These are phyloP conservation scores for Ramalina intermedia DNA, from an alignment of 495 filamentous ascomycete genomes.

Conservation along the genomic window DNA sequence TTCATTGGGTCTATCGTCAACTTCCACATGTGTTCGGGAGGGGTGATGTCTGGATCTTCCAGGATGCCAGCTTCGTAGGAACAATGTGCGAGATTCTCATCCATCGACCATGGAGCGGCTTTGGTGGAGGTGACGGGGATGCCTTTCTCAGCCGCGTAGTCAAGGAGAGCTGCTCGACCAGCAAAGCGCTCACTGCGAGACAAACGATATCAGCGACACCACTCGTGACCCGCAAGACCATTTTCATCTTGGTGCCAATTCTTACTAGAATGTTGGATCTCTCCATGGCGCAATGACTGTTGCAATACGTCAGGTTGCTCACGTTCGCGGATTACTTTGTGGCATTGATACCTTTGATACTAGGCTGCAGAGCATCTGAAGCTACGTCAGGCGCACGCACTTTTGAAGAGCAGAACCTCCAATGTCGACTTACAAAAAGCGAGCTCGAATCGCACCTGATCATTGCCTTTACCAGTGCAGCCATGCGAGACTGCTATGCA, in stretches of 20 bases:
- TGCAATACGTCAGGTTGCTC: constrained; percentile 23
- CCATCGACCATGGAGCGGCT: constrained; percentile 59
- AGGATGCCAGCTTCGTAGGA: constrained; percentile 74
- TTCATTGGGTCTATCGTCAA: constrained; percentile 59
- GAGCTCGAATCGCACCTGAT: constrained; percentile 70
- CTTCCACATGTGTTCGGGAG: constrained; percentile 79
- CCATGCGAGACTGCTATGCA: constrained; percentile 29
- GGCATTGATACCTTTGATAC: constrained; percentile 28
- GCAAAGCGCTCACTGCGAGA: constrained; percentile 44
- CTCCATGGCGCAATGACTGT: constrained; percentile 87
- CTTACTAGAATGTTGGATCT: constrained; percentile 56
- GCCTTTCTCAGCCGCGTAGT: constrained; percentile 61
- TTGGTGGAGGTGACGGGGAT: constrained; percentile 85
- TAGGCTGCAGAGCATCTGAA: constrained; percentile 53
- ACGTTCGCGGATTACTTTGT: constrained; percentile 42
- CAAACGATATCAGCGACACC: background rate
- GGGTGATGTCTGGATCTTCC: constrained; percentile 48
- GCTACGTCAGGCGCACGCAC: constrained; percentile 46
- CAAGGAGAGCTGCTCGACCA: constrained; percentile 77
- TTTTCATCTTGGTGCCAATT: constrained; percentile 1
- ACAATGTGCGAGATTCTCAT: constrained; percentile 58
- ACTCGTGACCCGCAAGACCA: background rate
- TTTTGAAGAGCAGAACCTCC: constrained; percentile 47
- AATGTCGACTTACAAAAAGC: constrained; percentile 24
- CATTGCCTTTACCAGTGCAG: constrained; percentile 67